Evolutionary conservation across 495 filamentous ascomycete species (phyloP), one percentile per base, ranked within the genome.

Genomic region (Neurospora sp.): DNA sequence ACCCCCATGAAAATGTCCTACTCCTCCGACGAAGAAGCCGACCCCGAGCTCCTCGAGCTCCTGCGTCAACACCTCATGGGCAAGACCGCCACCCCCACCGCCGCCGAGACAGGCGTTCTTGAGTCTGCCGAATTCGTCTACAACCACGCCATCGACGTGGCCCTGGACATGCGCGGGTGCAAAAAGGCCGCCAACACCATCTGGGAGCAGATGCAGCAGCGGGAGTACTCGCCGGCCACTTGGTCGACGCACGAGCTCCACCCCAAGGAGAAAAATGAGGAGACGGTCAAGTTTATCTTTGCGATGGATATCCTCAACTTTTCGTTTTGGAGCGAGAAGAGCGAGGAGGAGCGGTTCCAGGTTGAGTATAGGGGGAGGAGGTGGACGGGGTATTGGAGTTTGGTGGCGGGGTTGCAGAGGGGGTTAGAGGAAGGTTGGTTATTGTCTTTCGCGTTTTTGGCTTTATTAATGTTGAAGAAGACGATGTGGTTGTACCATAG

Each of bases 271-370:
- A 92, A 92, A 73, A 88, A 96, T 77, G 90, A 92, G 77, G 88
- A 82, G 44, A 92, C 92, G 0, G 89, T 97, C 12, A 89, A 93
- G 74, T 98, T 98, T 78, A 94, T 99, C 69, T 98, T 99, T 80
- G 92, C 92, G 16, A 96, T 98, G 93, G 96, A 99, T 79, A 80
- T 99, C 16, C 84, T 99, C 72, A 99, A 99, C 79, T 99, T 98
- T 77, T 94, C 90, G 39, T 99, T 99, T 81, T 99, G 95, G 94
- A 14, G 10, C 5, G 90, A 91, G 40, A 83, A 84, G 70, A 72
- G 80, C 4, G 86, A 89, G 40, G 84, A 88, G 12, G 86, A 91
- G 75, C 84, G 92, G 39, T 98, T 96, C 81, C 85, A 90, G 10
- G 85, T 98, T 8, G 89, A 91, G 54, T 98, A 97, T 79, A 87